Base-by-base conservation (phyloP, 805 yeast genomes). In the Yamadazyma sp. region DNA sequence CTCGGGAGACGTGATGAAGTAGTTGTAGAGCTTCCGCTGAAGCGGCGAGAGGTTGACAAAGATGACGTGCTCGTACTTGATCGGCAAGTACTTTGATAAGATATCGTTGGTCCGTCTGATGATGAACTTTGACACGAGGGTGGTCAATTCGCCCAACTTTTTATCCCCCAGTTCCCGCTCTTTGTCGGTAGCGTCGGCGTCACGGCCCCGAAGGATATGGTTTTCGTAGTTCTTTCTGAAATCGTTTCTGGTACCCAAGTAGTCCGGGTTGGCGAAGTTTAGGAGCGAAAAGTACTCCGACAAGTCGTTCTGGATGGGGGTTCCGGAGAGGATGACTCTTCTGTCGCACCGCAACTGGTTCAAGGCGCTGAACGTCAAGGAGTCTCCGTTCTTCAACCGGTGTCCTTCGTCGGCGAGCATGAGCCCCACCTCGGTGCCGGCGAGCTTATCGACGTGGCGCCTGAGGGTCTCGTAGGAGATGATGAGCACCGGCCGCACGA, bases 11-110 rank as follows among this genome's bases (percentile, higher is more conserved):
- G 84, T 77, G 36, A 89, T 74, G 50, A 85, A 86, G 47, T 82
- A 82, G 36, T 75, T 67, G 54, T 93, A 93, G 1, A 93, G 59
- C 1, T 70, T 60, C 35, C 68, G 63, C 60, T 93, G 99, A 62
- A 90, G 73, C 0, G 86, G 87, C 1, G 91, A 75, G 38, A 93
- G 64, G 28, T 81, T 82, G 44, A 93, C 89, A 59, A 91, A 93
- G n/a, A 93, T 84, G 15, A 93, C 98, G 60, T 93, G 95, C 59
- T 93, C 99, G 57, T 89, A 90, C 60, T 93, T 93, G 45, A 95
- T 87, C 0, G 99, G 99, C 42, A 93, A 70, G 55, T 93, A 93
- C 60, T 93, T 91, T 20, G 96, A 83, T 38, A 93, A 68, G 50
- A 93, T 86, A 59, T 93, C 99, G 64, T 93, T 93, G 0, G 98